These are phyloP conservation scores for Raffaelea albimanens DNA, from an alignment of 2,329 filamentous ascomycete genomes.

Conservation along the genomic window DNA sequence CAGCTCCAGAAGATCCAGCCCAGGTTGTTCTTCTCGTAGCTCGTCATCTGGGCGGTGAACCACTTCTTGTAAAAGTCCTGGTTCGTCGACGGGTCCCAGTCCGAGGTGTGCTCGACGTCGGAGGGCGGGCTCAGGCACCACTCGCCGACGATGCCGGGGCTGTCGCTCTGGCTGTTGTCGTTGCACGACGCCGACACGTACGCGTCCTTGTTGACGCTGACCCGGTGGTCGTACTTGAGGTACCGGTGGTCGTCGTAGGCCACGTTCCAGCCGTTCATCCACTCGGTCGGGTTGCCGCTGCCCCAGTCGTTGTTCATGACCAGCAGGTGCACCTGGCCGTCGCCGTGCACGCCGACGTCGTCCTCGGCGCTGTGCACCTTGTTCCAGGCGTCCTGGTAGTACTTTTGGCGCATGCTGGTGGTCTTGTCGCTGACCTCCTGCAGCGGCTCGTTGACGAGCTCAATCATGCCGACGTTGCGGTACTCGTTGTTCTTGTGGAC, in stretches of 20 bases:
- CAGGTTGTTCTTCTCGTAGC: slow-evolving; percentile 33
- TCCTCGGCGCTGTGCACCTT: slow-evolving; percentile 40
- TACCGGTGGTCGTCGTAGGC: slow-evolving; percentile 53
- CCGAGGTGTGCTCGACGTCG: slow-evolving; percentile 31
- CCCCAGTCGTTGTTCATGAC: slow-evolving; percentile 43
- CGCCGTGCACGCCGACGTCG: slow-evolving; percentile 27
- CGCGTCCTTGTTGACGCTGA: slow-evolving; percentile 29
- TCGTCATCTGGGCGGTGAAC: slow-evolving; percentile 25
- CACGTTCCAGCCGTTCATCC: slow-evolving; percentile 31
- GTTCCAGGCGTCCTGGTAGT: slow-evolving; percentile 35
- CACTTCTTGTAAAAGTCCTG: slow-evolving; percentile 43
- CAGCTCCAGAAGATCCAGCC: slow-evolving; percentile 47
- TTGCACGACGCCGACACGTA: slow-evolving; percentile 44
- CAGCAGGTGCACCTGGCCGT: slow-evolving; percentile 41
- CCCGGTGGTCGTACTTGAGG: slow-evolving; percentile 37
- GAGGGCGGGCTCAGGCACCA: slow-evolving; percentile 45
- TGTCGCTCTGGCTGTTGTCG: slow-evolving; percentile 31
- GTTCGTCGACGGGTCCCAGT: slow-evolving; percentile 32
- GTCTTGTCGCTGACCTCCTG: slow-evolving; percentile 19
- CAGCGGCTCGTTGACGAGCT: slow-evolving; percentile 49
- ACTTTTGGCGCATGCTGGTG: slow-evolving; percentile 26
- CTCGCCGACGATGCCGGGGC: slow-evolving; percentile 46
- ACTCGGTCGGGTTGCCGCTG: slow-evolving; percentile 40
- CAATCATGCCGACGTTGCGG: slow-evolving; percentile 48
- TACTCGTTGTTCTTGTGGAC: slow-evolving; percentile 39